These are phyloP conservation scores for Drechslerella coelobrocha DNA, from an alignment of 2,329 filamentous ascomycete genomes.

Conservation along the genomic window DNA sequence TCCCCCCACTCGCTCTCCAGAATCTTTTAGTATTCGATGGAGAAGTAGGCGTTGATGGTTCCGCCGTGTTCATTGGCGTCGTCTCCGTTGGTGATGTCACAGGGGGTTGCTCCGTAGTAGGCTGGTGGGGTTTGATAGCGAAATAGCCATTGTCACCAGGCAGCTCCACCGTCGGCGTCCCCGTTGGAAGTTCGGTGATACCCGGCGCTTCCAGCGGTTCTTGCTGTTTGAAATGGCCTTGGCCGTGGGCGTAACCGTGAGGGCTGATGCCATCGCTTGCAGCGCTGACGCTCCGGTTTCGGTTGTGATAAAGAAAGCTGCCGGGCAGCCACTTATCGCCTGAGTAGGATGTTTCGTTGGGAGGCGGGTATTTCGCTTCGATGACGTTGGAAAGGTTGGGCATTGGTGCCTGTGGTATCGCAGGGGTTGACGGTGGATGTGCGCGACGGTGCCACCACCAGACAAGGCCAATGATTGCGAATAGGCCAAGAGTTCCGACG, in stretches of 20 bases:
- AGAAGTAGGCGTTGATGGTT: not conserved
- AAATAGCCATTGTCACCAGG: slow-evolving; percentile 44
- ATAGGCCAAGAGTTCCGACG: slow-evolving; percentile 11
- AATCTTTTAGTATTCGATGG: slow-evolving; percentile 18
- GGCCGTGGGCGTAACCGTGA: slow-evolving; percentile 7
- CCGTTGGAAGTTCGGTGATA: slow-evolving; percentile 29
- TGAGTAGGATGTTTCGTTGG: slow-evolving; percentile 34
- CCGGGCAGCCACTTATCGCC: slow-evolving; percentile 44
- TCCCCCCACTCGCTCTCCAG: slow-evolving; percentile 25
- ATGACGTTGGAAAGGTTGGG: slow-evolving; percentile 40
- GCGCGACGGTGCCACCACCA: slow-evolving; percentile 15
- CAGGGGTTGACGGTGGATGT: slow-evolving; percentile 16
- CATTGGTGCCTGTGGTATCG: slow-evolving; percentile 40
- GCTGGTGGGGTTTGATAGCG: slow-evolving; percentile 22
- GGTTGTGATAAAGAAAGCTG: slow-evolving; percentile 40
- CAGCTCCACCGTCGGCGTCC: slow-evolving; percentile 21
- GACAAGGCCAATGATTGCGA: slow-evolving; percentile 16
- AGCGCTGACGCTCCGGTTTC: slow-evolving; percentile 35
- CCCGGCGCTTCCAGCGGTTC: slow-evolving; percentile 8
- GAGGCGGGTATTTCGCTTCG: slow-evolving; percentile 44
- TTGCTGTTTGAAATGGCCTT: slow-evolving; percentile 8
- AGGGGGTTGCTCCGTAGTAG: slow-evolving; percentile 11
- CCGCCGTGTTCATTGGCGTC: not conserved
- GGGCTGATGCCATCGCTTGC: slow-evolving; percentile 32
- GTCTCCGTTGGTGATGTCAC: slow-evolving; percentile 9